Conservation (phyloP, 495 filamentous ascomycete species). For the Podospora comata region DNA sequence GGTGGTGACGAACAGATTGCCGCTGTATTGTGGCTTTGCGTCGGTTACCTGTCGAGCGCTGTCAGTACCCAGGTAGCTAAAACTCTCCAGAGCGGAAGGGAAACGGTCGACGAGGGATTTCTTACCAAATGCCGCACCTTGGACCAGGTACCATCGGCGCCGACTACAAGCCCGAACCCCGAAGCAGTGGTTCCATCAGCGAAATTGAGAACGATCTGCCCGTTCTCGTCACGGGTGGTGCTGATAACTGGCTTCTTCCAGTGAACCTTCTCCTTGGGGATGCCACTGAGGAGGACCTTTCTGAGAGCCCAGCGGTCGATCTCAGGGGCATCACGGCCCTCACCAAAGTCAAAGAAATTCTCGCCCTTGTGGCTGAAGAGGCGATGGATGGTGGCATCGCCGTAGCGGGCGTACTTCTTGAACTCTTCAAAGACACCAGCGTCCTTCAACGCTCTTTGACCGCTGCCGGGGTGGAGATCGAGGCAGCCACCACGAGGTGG, state of each 20-base stretch:
- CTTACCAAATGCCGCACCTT: slow-evolving; percentile 34
- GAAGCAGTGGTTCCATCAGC: slow-evolving; percentile 24
- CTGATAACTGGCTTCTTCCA: background rate
- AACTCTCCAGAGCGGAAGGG: no score
- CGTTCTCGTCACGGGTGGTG: background rate
- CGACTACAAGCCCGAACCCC: slow-evolving; percentile 36
- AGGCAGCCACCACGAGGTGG: slow-evolving; percentile 50
- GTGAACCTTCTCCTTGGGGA: slow-evolving; percentile 30
- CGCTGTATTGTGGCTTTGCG: background rate
- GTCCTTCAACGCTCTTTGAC: slow-evolving; percentile 51
- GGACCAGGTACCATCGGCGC: slow-evolving; percentile 38
- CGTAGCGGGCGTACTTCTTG: slow-evolving; percentile 28
- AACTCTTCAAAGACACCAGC: slow-evolving; percentile 52
- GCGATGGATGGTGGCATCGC: slow-evolving; percentile 29
- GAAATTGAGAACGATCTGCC: slow-evolving; percentile 6
- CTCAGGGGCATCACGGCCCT: slow-evolving; percentile 30
- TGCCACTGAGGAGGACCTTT: slow-evolving; percentile 39
- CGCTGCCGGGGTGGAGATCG: slow-evolving; percentile 52
- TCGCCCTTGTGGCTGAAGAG: slow-evolving; percentile 17
- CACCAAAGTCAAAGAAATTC: background rate
- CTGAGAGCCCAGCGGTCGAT: slow-evolving; percentile 46
- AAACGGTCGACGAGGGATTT: background rate
- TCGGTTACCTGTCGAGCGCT: background rate
- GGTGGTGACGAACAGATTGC: background rate
- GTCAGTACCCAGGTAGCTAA: background rate